Evolutionary conservation across 148 eudicot species (phyloP).

Genomic region (Silene uniflora): DNA sequence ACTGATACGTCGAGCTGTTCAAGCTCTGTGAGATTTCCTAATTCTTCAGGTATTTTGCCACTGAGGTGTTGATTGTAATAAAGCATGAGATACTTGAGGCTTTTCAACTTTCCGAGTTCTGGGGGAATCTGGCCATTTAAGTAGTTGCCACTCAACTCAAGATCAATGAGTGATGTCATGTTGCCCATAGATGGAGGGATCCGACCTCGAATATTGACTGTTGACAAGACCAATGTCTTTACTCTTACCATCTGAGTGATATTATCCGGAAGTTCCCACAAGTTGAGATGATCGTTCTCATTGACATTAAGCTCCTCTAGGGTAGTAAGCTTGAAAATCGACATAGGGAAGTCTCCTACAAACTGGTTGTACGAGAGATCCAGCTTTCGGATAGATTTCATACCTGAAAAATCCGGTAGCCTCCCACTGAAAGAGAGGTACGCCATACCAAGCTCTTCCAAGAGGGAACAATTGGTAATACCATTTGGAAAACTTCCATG

Average conservation of each 20-base stretch:
- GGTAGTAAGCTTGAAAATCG: conserved; percentile 51
- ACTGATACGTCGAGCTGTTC: conserved; percentile 66
- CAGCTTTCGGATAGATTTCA: conserved; percentile 43
- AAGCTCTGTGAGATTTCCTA: conserved; percentile 67
- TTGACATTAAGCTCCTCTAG: conserved; percentile 62
- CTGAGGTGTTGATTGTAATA: conserved; percentile 56
- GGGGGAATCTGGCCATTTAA: conserved; percentile 52
- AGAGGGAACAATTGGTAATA: conserved; percentile 52
- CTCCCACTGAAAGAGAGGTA: conserved; percentile 37
- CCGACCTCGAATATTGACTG: conserved; percentile 50
- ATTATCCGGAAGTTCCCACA: conserved; percentile 60
- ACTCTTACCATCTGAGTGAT: conserved; percentile 46
- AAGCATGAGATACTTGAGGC: conserved; percentile 59
- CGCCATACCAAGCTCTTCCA: conserved; percentile 56
- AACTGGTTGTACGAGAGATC: conserved; percentile 59
- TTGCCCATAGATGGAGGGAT: conserved; percentile 61
- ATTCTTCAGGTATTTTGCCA: conserved; percentile 67
- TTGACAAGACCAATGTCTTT: conserved; percentile 46
- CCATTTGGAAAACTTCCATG: conserved; percentile 49
- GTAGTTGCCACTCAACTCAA: conserved; percentile 66
- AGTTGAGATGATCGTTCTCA: conserved; percentile 42
- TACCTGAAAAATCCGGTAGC: conserved; percentile 56
- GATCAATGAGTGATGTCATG: conserved; percentile 77
- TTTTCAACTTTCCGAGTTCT: conserved; percentile 59
- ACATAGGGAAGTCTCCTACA: conserved; percentile 64